Percentiles rank a stretch among this genome's conserved stretches.
These are phyloP conservation scores for Leccinum barrowsii DNA, from an alignment of 768 basidiomycete species.

Conservation along the genomic window DNA sequence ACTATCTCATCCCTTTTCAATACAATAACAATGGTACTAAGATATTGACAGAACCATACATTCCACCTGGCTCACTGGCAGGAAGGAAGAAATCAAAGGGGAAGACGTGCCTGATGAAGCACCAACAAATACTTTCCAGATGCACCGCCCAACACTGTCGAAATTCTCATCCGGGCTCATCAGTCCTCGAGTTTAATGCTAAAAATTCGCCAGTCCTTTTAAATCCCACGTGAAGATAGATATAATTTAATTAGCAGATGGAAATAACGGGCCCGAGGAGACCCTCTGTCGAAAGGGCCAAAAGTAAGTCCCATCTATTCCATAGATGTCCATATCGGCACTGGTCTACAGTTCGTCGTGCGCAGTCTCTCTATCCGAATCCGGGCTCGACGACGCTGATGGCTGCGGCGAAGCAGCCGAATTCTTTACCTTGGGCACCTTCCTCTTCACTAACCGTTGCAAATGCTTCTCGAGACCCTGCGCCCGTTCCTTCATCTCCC, in stretches of 20 bases:
- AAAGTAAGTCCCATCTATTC: constrained; percentile 11
- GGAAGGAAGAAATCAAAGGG: no score
- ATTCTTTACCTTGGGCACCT: constrained; percentile 62
- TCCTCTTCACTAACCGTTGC: constrained; percentile 65
- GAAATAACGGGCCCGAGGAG: neutral
- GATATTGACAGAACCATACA: no score
- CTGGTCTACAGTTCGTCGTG: constrained; percentile 30
- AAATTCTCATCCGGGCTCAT: neutral
- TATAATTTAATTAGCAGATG: neutral
- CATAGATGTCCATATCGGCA: neutral
- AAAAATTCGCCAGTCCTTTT: neutral
- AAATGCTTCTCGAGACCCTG: constrained; percentile 77
- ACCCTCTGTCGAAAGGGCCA: neutral
- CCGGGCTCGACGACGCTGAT: constrained; percentile 15
- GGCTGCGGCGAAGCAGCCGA: constrained; percentile 20
- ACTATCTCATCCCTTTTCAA: no score
- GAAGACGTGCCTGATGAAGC: neutral
- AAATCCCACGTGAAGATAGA: neutral
- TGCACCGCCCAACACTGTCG: neutral
- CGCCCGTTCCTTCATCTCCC: constrained; percentile 81
- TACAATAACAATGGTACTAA: no score
- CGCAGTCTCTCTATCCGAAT: constrained; percentile 19
- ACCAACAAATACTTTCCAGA: constrained; percentile 21
- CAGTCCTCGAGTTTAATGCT: neutral
- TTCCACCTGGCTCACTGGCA: no score